These are phyloP conservation scores for Daedaleopsis nitida DNA, from an alignment of 768 basidiomycete species.

Conservation along the genomic window DNA sequence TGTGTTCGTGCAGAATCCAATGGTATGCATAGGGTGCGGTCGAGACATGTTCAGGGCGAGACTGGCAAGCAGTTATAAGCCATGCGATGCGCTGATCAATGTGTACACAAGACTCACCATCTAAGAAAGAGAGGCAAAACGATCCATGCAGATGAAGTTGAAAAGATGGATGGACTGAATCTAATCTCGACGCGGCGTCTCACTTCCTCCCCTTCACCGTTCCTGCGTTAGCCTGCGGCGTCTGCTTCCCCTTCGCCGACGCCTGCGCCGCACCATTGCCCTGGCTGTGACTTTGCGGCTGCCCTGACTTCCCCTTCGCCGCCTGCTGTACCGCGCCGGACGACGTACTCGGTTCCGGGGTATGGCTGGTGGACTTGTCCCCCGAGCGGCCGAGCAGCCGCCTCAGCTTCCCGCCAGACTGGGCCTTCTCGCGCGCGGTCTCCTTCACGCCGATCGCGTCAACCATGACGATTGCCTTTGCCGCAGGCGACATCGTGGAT, in stretches of 20 bases:
- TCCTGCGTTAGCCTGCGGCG: not conserved
- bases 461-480: conserved; percentile 64
- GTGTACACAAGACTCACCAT: not conserved
- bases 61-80: not conserved
- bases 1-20: conserved; percentile 1
- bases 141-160: not conserved
- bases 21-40: not conserved
- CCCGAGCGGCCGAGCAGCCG: conserved; percentile 15
- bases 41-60: not conserved
- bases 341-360: conserved; percentile 11
- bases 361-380: conserved; percentile 12
- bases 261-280: not conserved
- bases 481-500: conserved; percentile 46
- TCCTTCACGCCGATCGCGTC: conserved; percentile 56
- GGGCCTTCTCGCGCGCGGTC: conserved; percentile 25
- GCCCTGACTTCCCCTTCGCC: conserved; percentile 4
- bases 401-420: conserved; percentile 21
- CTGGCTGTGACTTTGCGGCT: not conserved
- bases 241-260: not conserved
- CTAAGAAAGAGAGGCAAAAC: not conserved
- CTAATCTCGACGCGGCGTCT: not conserved
- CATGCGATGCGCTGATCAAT: not conserved
- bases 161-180: not conserved
- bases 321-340: not conserved
- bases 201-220: conserved; percentile 1